Percentiles rank a stretch among this genome's conserved stretches.
Evolutionary conservation across 2,329 filamentous ascomycete species (phyloP).

Genomic region (Teratosphaeria viscida): DNA sequence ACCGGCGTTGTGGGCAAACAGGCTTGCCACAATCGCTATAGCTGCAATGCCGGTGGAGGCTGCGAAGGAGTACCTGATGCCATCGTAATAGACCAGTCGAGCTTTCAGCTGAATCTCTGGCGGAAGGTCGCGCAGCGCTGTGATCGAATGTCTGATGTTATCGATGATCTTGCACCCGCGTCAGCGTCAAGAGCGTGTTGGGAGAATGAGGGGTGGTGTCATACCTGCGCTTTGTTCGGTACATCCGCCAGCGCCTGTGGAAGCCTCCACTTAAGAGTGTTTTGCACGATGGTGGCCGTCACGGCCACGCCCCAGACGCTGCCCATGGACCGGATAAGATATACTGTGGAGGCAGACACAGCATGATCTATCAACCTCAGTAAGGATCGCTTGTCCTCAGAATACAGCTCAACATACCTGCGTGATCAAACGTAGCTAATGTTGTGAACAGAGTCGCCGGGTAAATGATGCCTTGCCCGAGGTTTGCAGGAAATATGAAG

Average conservation of each 20-base stretch:
- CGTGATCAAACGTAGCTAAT: slow-evolving; percentile 51
- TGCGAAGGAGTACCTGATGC: slow-evolving; percentile 46
- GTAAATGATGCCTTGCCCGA: slow-evolving; percentile 39
- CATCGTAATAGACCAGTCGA: slow-evolving; percentile 50
- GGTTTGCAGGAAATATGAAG: slow-evolving; percentile 36
- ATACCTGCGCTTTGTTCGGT: slow-evolving; percentile 49
- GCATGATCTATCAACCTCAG: slow-evolving; percentile 43
- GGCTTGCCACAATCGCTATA: slow-evolving; percentile 38
- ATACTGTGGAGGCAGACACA: slow-evolving; percentile 52
- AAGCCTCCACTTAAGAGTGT: slow-evolving; percentile 46
- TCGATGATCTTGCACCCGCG: slow-evolving; percentile 43
- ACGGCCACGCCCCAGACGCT: slow-evolving; percentile 55
- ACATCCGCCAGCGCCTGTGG: slow-evolving; percentile 44
- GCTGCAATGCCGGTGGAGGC: slow-evolving; percentile 44
- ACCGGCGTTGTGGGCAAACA: slow-evolving; percentile 29
- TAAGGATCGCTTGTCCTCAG: not conserved
- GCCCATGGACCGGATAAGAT: slow-evolving; percentile 53
- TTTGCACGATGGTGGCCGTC: slow-evolving; percentile 53
- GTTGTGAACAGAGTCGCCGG: slow-evolving; percentile 49
- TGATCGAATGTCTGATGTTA: slow-evolving; percentile 51
- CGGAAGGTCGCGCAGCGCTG: slow-evolving; percentile 44
- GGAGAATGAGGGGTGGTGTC: slow-evolving; percentile 11
- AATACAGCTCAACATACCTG: slow-evolving; percentile 32
- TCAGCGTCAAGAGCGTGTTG: not conserved
- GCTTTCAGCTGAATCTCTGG: slow-evolving; percentile 47